These are phyloP conservation scores for Candida smagusa DNA, from an alignment of 1,139 yeast species.

Conservation along the genomic window DNA sequence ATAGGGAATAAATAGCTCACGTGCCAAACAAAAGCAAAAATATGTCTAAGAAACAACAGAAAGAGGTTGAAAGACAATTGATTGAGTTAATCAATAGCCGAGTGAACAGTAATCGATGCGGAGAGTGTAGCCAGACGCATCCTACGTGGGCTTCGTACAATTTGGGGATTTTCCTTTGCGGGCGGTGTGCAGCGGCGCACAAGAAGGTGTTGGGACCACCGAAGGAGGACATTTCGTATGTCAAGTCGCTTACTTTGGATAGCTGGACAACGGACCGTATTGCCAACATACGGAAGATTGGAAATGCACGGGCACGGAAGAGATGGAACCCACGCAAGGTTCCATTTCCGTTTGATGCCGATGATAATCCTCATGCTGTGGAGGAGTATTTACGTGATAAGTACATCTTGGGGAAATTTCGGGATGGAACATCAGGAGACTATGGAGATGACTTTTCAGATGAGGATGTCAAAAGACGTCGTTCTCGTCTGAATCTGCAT, in stretches of 20 bases:
- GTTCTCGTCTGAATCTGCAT: constrained; percentile 9
- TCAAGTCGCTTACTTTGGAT: constrained; percentile 81
- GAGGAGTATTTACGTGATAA: constrained; percentile 53
- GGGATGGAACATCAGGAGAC: constrained; percentile 31
- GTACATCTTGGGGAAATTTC: constrained; percentile 44
- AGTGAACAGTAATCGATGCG: constrained; percentile 58
- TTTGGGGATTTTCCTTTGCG: constrained; percentile 68
- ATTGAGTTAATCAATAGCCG: constrained; percentile 41
- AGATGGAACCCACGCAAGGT: constrained; percentile 61
- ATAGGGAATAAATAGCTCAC: not conserved
- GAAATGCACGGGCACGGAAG: constrained; percentile 61
- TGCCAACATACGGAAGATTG: constrained; percentile 54
- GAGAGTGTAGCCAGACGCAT: constrained; percentile 63
- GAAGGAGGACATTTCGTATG: constrained; percentile 49
- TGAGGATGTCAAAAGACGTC: constrained; percentile 8
- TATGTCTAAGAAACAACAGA: constrained; percentile 31
- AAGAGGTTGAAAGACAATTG: constrained; percentile 39
- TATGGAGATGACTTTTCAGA: constrained; percentile 21
- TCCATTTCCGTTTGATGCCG: constrained; percentile 72
- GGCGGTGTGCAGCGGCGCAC: constrained; percentile 77
- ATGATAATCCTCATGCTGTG: constrained; percentile 44
- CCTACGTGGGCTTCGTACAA: constrained; percentile 57
- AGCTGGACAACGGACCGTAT: constrained; percentile 66
- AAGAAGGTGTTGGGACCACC: constrained; percentile 63
- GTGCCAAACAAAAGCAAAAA: not conserved